Evolutionary conservation across 75 land plant genomes (phyloP), one percentile per base, ranked within the genome.

Genomic region (Gnetum montanum): DNA sequence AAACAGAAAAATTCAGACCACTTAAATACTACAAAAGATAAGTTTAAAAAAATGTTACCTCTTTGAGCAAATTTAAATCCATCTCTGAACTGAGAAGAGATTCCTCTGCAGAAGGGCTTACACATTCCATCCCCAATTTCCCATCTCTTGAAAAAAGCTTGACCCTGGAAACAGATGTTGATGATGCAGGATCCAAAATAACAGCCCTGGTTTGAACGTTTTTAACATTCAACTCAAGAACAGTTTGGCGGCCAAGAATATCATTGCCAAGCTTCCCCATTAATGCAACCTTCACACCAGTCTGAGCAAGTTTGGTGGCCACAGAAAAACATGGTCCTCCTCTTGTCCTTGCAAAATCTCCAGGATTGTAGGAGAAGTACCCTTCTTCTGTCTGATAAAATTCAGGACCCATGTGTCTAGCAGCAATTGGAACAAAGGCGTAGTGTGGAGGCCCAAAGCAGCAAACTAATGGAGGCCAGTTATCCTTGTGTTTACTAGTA

Each of bases 381-480:
- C 70, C 77, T 49, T 75, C 78, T 73, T 64, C 69, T 12, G 74
- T 45, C 26, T 80, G 74, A 66, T 83, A 88, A 6, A 85, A 63
- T 25, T 95, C 85, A 61, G 79, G 66, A 60, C 83, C 81, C 62
- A 83, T 57, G 48, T 85, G 71, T 51, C 79, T 79, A 35, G 77
- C 82, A 45, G 78, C 70, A 40, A 87, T 72, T 13, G 99, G 97
- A 50, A 90, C 46, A 63, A 95, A 95, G 53, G 72, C 74, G 63
- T 77, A 66, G 23, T 80, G 79, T 2, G 83, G 96, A 46, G 96
- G 85, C 49, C 99, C 99, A 68, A 90, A 95, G 75, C 99, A 95
- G 70, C 99, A 89, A 31, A 95, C 73, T 16, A 95, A 78, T 26
- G 88, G 88, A 41, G 94, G 98, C 98, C 98, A 93, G 34, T 70